Percentiles rank a stretch among this genome's conserved stretches.
Evolutionary conservation across 768 basidiomycete genomes (phyloP).

Genomic region (Amanita rimosa): DNA sequence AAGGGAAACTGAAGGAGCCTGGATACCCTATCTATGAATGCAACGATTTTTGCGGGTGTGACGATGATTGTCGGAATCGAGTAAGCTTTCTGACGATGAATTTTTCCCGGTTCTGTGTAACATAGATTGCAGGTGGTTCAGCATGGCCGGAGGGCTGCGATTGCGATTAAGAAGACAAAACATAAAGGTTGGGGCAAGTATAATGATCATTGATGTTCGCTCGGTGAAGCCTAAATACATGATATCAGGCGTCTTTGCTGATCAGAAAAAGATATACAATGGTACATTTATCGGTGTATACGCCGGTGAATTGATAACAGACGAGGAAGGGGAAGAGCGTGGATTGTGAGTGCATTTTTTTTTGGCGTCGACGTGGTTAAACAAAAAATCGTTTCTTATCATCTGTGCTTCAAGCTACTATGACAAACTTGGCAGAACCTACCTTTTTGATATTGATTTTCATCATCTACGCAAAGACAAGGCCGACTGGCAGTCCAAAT

Average conservation of each 20-base stretch:
- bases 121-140: slow-evolving; percentile 60
- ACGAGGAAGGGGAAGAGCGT: slow-evolving; percentile 52
- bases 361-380: neutral
- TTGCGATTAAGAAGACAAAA: slow-evolving; percentile 59
- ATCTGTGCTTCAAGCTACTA: slow-evolving; percentile 39
- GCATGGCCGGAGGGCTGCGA: slow-evolving; percentile 51
- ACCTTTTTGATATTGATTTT: slow-evolving; percentile 78
- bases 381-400: slow-evolving; percentile 4
- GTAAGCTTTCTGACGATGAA: neutral
- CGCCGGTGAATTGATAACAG: slow-evolving; percentile 71
- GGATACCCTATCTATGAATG: slow-evolving; percentile 77
- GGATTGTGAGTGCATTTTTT: slow-evolving; percentile 40
- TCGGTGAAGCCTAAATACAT: neutral
- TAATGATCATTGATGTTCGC: neutral
- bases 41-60: slow-evolving; percentile 72
- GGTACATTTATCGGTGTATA: slow-evolving; percentile 80
- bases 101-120: neutral
- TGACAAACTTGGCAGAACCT: slow-evolving; percentile 62
- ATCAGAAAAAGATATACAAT: slow-evolving; percentile 45
- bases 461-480: slow-evolving; percentile 39
- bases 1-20: slow-evolving; percentile 36
- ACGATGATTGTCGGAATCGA: slow-evolving; percentile 71
- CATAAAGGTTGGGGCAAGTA: slow-evolving; percentile 79
- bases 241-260: slow-evolving; percentile 57
- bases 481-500: slow-evolving; percentile 29